A percentile compares a stretch with the other conserved stretches of the same genome.
phyloP scores from a whole-genome alignment of 1,284 basidiomycete genomes.

The Coniferiporia sulphurascens region DNA sequence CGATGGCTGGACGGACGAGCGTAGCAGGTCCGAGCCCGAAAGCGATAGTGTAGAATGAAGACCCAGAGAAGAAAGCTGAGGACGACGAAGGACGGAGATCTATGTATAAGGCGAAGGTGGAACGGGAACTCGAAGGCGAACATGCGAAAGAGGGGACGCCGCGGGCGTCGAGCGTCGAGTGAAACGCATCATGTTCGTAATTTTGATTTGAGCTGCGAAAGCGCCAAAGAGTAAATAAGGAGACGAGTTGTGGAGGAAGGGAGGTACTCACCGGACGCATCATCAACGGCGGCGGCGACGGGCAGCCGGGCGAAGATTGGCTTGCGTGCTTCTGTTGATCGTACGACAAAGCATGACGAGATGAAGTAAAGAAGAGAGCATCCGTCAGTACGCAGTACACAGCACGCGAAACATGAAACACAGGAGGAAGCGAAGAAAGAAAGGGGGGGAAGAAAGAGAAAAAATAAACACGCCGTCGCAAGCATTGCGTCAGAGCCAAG shows the following conservation, averaged over 20 bases:
- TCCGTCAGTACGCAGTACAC: not conserved
- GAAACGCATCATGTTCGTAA: not conserved
- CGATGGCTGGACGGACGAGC: not conserved
- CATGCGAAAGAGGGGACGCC: too few relatives aligned
- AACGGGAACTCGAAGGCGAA: not conserved
- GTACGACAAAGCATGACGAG: not conserved
- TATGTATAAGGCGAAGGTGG: not conserved
- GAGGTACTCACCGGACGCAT: slow-evolving; percentile 12
- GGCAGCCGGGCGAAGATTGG: not conserved
- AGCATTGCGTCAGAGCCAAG: not conserved
- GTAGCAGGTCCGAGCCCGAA: not conserved
- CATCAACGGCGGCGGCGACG: slow-evolving; percentile 11
- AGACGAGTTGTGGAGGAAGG: not conserved
- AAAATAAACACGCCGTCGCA: not conserved
- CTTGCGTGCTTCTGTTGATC: not conserved
- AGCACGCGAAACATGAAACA: not conserved
- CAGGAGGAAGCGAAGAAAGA: not conserved
- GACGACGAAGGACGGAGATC: not conserved
- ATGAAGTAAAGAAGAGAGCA: not conserved
- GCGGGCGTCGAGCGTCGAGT: too few relatives aligned
- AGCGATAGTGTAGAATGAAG: too few relatives aligned
- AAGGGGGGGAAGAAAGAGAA: not conserved
- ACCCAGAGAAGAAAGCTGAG: too few relatives aligned
- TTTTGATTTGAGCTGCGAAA: slow-evolving; percentile 7
- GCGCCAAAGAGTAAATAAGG: not conserved